Base-by-base conservation (phyloP, 345 rosid genomes). In the Populus euphratica region DNA sequence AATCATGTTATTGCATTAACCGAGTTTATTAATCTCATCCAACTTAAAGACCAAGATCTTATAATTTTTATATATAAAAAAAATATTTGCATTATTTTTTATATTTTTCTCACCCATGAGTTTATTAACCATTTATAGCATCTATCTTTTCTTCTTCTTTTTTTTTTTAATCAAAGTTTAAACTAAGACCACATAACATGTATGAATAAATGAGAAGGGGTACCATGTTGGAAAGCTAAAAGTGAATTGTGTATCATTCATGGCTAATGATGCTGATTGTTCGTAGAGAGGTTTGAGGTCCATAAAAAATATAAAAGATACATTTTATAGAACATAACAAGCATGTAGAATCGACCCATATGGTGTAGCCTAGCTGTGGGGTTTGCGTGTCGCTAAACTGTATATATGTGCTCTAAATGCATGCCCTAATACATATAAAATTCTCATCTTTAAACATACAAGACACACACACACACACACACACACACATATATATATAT, bases 201-300 rank as follows among this genome's bases (percentile, higher is more conserved):
- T 25, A 12, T 33, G 65, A 61, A 63, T 49, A 77, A 41, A 80
- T 56, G 68, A 41, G 70, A 20, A 27, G 12, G 49, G 78, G 68
- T 17, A 71, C 72, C 87, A 63, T 76, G 39, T 67, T 41, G 78
- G 76, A 79, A 83, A 76, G 86, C 77, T 62, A 82, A 86, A 82
- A 79, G 76, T 47, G 82, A 81, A 63, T 33, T 74, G 36, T 35
- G 77, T 41, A 44, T 65, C 64, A 21, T 64, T 17, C 43, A 39
- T 17, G 59, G 67, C 52, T 81, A 73, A n/a, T 21, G 61, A n/a
- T 50, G 2, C 9, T 50, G 0, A n/a, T 56, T 68, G 35, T 8
- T 23, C 39, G 72, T 54, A 41, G 49, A 68, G 3, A 41, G 36
- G 67, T 8, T 11, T 14, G 27, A 8, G 38, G 68, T 69, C 61